Percentiles rank a stretch among this genome's conserved stretches.
phyloP scores from a whole-genome alignment of 2,329 filamentous ascomycete species.

The Botrytis tulipae region DNA sequence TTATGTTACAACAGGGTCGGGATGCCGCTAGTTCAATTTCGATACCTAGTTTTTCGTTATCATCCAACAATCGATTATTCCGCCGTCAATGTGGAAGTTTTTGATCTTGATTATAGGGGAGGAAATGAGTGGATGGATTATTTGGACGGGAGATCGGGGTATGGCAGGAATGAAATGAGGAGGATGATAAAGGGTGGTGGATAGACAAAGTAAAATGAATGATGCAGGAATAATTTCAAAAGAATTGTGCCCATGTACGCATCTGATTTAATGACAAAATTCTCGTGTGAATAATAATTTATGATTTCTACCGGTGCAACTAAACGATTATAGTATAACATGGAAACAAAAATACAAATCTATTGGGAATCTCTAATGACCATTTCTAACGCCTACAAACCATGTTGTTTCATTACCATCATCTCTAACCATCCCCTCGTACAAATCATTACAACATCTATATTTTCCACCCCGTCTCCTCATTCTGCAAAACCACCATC shows the following conservation, averaged over 20 bases:
- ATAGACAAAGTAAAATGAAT: background rate
- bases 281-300: background rate
- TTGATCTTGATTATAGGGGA: background rate
- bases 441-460: background rate
- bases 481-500: too few relatives aligned
- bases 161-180: too few relatives aligned
- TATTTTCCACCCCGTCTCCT: accelerated
- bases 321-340: background rate
- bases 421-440: background rate
- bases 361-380: background rate
- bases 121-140: background rate
- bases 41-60: too few relatives aligned
- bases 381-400: background rate
- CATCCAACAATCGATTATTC: background rate
- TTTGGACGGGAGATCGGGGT: background rate
- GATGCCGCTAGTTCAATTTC: too few relatives aligned
- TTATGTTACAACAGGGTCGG: too few relatives aligned
- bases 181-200: too few relatives aligned
- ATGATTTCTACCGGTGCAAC: background rate
- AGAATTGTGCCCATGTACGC: background rate
- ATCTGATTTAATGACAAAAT: background rate
- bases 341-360: background rate
- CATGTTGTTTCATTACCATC: background rate
- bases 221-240: background rate
- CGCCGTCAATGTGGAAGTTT: too few relatives aligned